Percentiles rank a stretch among this genome's conserved stretches.
Conservation (phyloP, 345 rosid species). For the Salix udensis region DNA sequence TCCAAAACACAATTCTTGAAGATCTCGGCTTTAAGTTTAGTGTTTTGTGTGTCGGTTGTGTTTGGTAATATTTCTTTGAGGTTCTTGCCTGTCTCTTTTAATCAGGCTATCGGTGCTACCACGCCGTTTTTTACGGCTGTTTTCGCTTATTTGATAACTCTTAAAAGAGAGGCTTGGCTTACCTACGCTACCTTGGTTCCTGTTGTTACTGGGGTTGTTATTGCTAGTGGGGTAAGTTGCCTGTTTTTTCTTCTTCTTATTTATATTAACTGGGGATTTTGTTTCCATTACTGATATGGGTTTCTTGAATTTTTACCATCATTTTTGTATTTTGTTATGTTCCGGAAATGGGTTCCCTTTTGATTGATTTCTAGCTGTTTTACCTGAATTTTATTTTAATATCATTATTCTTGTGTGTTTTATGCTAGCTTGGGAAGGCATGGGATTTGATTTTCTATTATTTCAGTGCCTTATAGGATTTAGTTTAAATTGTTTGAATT, state of each 20-base stretch:
- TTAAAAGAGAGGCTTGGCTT: conserved; percentile 92
- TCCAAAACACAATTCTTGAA: conserved; percentile 81
- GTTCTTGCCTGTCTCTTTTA: conserved; percentile 83
- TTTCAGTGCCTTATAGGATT: background rate
- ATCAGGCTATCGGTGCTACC: conserved; percentile 95
- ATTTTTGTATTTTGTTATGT: background rate
- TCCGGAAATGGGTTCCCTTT: background rate
- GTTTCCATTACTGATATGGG: background rate
- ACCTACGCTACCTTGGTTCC: conserved; percentile 86
- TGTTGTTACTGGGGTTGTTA: conserved; percentile 89
- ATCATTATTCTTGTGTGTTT: background rate
- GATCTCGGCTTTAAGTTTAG: conserved; percentile 82
- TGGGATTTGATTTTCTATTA: background rate
- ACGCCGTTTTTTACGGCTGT: conserved; percentile 98
- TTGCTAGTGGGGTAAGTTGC: conserved; percentile 89
- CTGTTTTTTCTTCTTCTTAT: background rate
- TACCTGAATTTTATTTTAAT: background rate
- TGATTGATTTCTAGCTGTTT: background rate
- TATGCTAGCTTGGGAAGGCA: background rate
- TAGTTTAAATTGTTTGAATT: no score
- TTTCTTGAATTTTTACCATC: background rate
- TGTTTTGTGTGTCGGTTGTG: conserved; percentile 94
- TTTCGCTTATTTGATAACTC: conserved; percentile 83
- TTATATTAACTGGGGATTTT: background rate
- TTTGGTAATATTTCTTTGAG: conserved; percentile 84